Conservation (phyloP, 345 rosid genomes). For the Zanthoxylum bungeanum region DNA sequence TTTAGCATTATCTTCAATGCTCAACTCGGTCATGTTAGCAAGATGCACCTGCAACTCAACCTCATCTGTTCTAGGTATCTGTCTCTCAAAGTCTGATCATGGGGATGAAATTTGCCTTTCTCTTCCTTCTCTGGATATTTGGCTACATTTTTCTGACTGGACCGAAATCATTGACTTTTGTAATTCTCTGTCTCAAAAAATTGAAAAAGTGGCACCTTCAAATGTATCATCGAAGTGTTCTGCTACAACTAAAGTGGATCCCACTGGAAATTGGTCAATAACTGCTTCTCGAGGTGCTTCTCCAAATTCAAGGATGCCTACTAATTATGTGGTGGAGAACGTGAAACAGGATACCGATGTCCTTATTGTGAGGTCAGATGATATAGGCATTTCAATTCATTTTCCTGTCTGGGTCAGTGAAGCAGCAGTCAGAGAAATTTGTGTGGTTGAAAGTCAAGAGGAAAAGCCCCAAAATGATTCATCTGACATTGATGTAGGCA, state of each 20-base stretch:
- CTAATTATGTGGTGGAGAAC: constrained; percentile 23
- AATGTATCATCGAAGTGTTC: constrained; percentile 27
- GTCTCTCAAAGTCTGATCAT: constrained; percentile 36
- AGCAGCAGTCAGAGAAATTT: constrained; percentile 27
- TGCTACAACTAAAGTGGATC: constrained; percentile 15
- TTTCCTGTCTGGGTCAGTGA: constrained; percentile 44
- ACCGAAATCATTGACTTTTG: constrained; percentile 39
- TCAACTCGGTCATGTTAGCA: constrained; percentile 52
- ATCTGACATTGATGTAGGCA: constrained; percentile 25
- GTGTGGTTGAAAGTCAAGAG: constrained; percentile 28
- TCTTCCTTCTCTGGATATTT: constrained; percentile 72
- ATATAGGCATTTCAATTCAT: constrained; percentile 50
- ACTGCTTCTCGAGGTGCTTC: constrained; percentile 28
- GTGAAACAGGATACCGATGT: constrained; percentile 18
- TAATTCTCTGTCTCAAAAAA: constrained; percentile 34
- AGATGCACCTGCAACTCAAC: constrained; percentile 41
- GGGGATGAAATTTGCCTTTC: constrained; percentile 42
- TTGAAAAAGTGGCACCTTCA: constrained; percentile 24
- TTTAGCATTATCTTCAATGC: constrained; percentile 46
- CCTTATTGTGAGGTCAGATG: constrained; percentile 45
- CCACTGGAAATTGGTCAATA: constrained; percentile 10
- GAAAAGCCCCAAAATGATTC: constrained; percentile 28
- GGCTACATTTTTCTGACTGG: constrained; percentile 70
- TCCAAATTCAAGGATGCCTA: constrained; percentile 23
- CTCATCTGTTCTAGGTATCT: constrained; percentile 45